Conservation (phyloP, 495 filamentous ascomycete species). For the Aspergillus panamensis region DNA sequence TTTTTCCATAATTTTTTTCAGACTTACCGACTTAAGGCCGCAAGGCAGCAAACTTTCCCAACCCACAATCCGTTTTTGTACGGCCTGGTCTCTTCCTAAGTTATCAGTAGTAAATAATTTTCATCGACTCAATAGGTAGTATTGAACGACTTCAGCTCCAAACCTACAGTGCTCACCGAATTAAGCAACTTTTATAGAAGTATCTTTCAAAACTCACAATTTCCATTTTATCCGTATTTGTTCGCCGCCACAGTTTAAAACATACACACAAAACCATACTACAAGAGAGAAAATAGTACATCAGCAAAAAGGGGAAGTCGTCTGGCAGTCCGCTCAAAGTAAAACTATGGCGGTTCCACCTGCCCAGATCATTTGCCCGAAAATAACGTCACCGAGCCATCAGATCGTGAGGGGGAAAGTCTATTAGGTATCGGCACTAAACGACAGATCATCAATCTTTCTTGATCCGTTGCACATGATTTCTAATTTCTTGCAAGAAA, state of each 20-base stretch:
- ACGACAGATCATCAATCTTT: conserved; percentile 29
- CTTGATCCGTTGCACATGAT: conserved; percentile 26
- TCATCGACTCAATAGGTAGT: no score
- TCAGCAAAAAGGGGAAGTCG: conserved; percentile 6
- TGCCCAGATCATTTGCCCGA: neutral
- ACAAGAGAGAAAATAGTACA: conserved; percentile 1
- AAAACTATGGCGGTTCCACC: neutral
- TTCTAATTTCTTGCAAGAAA: conserved; percentile 26
- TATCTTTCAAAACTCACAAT: neutral
- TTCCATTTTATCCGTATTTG: neutral
- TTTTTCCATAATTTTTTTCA: conserved; percentile 2
- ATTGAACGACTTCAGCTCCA: no score
- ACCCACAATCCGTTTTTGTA: neutral
- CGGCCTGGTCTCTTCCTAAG: no score
- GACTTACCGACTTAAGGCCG: neutral
- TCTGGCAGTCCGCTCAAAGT: neutral
- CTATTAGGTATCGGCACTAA: conserved; percentile 34
- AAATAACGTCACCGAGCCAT: conserved; percentile 17
- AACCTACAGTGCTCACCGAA: no score
- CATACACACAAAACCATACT: neutral
- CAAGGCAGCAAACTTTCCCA: neutral
- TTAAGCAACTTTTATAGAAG: no score
- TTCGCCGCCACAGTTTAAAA: neutral
- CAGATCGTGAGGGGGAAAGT: conserved; percentile 25
- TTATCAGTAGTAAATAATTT: no score